Percentiles rank a stretch among this genome's conserved stretches.
Conservation (phyloP, 345 rosid species). For the Acer campestre region DNA sequence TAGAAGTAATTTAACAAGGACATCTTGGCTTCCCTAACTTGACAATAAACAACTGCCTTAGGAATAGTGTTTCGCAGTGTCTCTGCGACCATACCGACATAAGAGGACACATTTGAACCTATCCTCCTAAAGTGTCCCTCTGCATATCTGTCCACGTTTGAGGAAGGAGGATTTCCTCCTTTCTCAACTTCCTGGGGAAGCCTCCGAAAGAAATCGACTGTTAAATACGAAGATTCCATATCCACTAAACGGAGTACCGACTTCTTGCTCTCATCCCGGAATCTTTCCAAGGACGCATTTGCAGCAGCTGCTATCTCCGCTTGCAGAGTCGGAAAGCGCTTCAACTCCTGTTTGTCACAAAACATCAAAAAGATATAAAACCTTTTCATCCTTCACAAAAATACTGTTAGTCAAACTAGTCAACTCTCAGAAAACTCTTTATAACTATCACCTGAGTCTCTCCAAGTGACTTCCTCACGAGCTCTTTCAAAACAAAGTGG, state of each 20-base stretch:
- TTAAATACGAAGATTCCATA: conserved; percentile 81
- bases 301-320: conserved; percentile 76
- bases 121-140: conserved; percentile 82
- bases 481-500: conserved; percentile 78
- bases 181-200: conserved; percentile 79
- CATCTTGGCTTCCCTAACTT: conserved; percentile 78
- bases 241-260: conserved; percentile 66
- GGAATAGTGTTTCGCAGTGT: conserved; percentile 72
- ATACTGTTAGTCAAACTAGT: background rate
- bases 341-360: conserved; percentile 56
- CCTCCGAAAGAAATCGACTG: conserved; percentile 78
- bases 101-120: conserved; percentile 73
- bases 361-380: conserved; percentile 8
- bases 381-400: background rate
- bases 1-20: conserved; percentile 76
- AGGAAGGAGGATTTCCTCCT: conserved; percentile 37
- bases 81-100: conserved; percentile 72
- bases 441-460: conserved; percentile 62
- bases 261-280: conserved; percentile 77
- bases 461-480: conserved; percentile 71
- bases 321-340: conserved; percentile 77
- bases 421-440: background rate
- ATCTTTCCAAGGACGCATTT: conserved; percentile 59
- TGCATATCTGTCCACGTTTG: conserved; percentile 50
- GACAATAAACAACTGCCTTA: conserved; percentile 77